A percentile compares a stretch with the other conserved stretches of the same genome.
Evolutionary conservation across 805 yeast species (phyloP).

Genomic region (Cyberlindnera meyerae): DNA sequence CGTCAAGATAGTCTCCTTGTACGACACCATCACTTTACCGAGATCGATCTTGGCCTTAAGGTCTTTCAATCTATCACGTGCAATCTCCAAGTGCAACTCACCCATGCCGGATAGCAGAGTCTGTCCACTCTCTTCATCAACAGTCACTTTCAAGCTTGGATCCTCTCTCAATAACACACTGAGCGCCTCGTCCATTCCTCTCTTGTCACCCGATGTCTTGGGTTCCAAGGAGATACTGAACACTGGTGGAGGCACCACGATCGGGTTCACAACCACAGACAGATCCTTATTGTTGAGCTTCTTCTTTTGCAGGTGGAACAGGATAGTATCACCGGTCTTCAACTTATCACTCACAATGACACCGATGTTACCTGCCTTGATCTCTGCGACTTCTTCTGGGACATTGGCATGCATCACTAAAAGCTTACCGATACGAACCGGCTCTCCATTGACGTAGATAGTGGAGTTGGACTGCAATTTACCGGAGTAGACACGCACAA

Average conservation of each 20-base stretch:
- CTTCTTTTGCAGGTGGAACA: slow-evolving; percentile 52
- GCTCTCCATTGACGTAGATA: slow-evolving; percentile 64
- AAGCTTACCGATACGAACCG: slow-evolving; percentile 61
- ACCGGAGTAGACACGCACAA: slow-evolving; percentile 87
- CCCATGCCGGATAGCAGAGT: slow-evolving; percentile 94
- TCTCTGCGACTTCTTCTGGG: slow-evolving; percentile 62
- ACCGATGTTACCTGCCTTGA: slow-evolving; percentile 83
- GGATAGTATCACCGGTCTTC: slow-evolving; percentile 86
- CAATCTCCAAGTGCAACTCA: slow-evolving; percentile 88
- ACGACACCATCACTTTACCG: slow-evolving; percentile 84
- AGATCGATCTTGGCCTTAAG: slow-evolving; percentile 76
- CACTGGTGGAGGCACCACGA: slow-evolving; percentile 85
- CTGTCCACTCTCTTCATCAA: slow-evolving; percentile 86
- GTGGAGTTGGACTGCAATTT: slow-evolving; percentile 55
- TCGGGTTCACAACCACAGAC: slow-evolving; percentile 60
- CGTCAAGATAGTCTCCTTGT: slow-evolving; percentile 59
- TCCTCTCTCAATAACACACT: slow-evolving; percentile 73
- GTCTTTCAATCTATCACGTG: slow-evolving; percentile 73
- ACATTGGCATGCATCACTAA: slow-evolving; percentile 84
- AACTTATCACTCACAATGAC: slow-evolving; percentile 59
- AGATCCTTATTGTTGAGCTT: slow-evolving; percentile 43
- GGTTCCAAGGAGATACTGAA: slow-evolving; percentile 86
- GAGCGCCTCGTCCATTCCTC: slow-evolving; percentile 68
- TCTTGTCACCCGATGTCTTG: slow-evolving; percentile 69
- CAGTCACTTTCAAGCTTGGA: slow-evolving; percentile 71